Evolutionary conservation across 2,329 filamentous ascomycete genomes (phyloP).

Genomic region (Pleomassaria siparia): DNA sequence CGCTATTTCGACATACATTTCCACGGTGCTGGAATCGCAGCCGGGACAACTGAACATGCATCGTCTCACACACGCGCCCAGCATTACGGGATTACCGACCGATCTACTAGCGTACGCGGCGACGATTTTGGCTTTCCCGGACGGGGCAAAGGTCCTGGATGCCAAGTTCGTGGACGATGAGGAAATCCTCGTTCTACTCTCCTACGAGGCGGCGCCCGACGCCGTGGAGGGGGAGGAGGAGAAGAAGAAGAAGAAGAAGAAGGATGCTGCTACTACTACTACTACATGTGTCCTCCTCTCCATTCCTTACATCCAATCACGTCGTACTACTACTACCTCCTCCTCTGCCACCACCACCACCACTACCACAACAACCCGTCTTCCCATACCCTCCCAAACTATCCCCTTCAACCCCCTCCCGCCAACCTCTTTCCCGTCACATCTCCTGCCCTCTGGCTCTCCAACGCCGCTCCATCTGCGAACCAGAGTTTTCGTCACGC

Average conservation of each 20-base stretch:
- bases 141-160: conserved; percentile 55
- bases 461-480: conserved; percentile 5
- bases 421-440: conserved; percentile 5
- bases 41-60: conserved; percentile 28
- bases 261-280: too few relatives aligned
- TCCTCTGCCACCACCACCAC: background rate
- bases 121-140: conserved; percentile 53
- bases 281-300: conserved; percentile 17
- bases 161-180: conserved; percentile 68
- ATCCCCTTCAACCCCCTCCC: conserved; percentile 6
- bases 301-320: conserved; percentile 5
- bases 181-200: conserved; percentile 46
- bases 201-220: background rate
- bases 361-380: background rate
- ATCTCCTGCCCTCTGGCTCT: conserved; percentile 4
- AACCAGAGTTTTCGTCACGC: conserved; percentile 7
- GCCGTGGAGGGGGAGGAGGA: background rate
- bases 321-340: conserved; percentile 12
- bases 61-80: conserved; percentile 37
- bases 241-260: conserved; percentile 6
- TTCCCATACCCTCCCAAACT: too few relatives aligned
- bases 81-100: conserved; percentile 45
- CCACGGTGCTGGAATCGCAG: conserved; percentile 6
- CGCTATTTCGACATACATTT: conserved; percentile 31
- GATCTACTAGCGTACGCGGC: conserved; percentile 46